Percentiles rank a stretch among this genome's conserved stretches.
Evolutionary conservation across 2,329 filamentous ascomycete species (phyloP).

Genomic region (Hymenoscyphus fructigenus): DNA sequence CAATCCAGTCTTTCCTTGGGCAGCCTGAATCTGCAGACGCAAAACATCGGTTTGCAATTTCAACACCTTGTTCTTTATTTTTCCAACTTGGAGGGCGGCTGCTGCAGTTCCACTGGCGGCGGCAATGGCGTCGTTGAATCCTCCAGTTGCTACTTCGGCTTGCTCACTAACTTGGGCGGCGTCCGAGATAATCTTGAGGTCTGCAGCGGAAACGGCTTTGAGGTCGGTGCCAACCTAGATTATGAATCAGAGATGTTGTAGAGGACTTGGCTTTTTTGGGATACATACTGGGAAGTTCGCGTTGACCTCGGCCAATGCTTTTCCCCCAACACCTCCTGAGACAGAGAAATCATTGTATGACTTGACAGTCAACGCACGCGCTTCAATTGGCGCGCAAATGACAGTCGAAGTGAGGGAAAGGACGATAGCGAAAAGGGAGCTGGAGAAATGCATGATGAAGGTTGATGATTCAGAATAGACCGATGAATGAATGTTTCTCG

Average conservation of each 20-base stretch:
- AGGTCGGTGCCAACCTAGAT: constrained; percentile 47
- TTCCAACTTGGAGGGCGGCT: constrained; percentile 51
- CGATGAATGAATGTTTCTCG: constrained; percentile 3
- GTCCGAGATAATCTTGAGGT: constrained; percentile 49
- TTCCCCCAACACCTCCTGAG: constrained; percentile 50
- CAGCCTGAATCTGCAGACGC: constrained; percentile 50
- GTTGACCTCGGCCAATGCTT: constrained; percentile 53
- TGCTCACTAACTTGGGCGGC: constrained; percentile 51
- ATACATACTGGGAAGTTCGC: constrained; percentile 51
- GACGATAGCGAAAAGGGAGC: constrained; percentile 16
- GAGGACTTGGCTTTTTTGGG: background rate
- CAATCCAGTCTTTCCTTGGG: constrained; percentile 47
- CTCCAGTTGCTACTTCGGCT: constrained; percentile 49
- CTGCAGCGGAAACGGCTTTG: constrained; percentile 45
- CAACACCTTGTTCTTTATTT: constrained; percentile 61
- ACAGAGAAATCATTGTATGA: constrained; percentile 45
- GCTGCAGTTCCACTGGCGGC: constrained; percentile 43
- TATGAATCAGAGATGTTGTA: background rate
- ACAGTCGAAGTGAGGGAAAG: constrained; percentile 17
- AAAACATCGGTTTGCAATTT: constrained; percentile 55
- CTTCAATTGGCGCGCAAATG: constrained; percentile 9
- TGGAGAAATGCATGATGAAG: constrained; percentile 28
- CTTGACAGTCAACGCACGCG: constrained; percentile 21
- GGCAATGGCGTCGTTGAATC: constrained; percentile 54
- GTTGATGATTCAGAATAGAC: background rate